These are phyloP conservation scores for Neltuma alba DNA, from an alignment of 306 rosid genomes.

Conservation along the genomic window DNA sequence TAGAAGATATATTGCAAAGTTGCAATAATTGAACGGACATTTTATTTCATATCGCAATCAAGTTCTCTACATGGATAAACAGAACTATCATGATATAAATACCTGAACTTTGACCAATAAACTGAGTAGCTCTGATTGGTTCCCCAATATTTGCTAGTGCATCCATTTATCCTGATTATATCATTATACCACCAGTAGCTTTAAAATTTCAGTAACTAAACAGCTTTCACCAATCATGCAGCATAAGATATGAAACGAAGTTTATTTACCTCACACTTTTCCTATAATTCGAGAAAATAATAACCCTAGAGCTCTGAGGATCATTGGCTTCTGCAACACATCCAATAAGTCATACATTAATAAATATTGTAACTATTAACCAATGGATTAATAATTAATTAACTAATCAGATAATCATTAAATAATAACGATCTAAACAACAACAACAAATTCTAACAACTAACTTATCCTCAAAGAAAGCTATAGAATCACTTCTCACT, in stretches of 20 bases:
- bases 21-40: neutral
- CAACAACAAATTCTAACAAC: neutral
- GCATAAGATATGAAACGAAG: constrained; percentile 33
- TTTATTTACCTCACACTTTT: constrained; percentile 84
- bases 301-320: constrained; percentile 84
- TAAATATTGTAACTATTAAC: constrained; percentile 16
- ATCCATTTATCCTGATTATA: constrained; percentile 71
- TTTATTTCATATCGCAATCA: constrained; percentile 2
- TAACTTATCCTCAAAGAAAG: neutral
- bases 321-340: constrained; percentile 71
- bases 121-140: constrained; percentile 78
- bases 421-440: neutral
- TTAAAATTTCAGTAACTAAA: constrained; percentile 29
- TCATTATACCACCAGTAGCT: constrained; percentile 13
- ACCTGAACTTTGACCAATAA: constrained; percentile 99
- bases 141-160: constrained; percentile 61
- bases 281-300: constrained; percentile 92
- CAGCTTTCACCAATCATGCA: constrained; percentile 13
- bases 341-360: constrained; percentile 35
- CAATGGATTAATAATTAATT: neutral
- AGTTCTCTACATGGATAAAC: constrained; percentile 18
- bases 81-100: constrained; percentile 36
- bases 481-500: neutral
- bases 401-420: neutral
- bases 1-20: neutral